These are phyloP conservation scores for Rugosomyces carneus DNA, from an alignment of 1,284 basidiomycete species.

Conservation along the genomic window DNA sequence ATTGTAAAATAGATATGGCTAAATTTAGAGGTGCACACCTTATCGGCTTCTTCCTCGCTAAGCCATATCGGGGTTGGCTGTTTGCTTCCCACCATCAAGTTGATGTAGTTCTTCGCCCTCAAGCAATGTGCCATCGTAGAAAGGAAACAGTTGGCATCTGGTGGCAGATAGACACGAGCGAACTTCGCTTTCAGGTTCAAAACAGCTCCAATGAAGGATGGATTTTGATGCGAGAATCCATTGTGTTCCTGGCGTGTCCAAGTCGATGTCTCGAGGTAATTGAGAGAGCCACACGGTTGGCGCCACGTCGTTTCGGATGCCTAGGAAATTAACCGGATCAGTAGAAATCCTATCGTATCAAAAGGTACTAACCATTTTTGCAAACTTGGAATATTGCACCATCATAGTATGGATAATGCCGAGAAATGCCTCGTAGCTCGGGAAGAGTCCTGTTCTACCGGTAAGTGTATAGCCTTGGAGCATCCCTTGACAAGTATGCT, in stretches of 20 bases:
- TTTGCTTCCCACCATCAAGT: conserved; percentile 84
- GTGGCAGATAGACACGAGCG: conserved; percentile 82
- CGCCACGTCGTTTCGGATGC: conserved; percentile 75
- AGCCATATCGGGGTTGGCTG: conserved; percentile 71
- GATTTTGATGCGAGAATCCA: conserved; percentile 82
- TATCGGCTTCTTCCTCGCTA: conserved; percentile 57
- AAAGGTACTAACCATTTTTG: conserved; percentile 54
- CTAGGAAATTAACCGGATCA: conserved; percentile 20
- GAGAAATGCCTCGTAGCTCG: conserved; percentile 84
- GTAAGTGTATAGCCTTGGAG: conserved; percentile 82
- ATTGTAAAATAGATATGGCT: not conserved
- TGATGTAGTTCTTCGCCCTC: conserved; percentile 78
- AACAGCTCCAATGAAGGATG: conserved; percentile 79
- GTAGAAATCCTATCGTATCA: not conserved
- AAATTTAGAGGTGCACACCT: conserved; percentile 25
- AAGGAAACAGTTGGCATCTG: conserved; percentile 84
- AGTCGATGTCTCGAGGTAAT: conserved; percentile 83
- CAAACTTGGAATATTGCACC: conserved; percentile 82
- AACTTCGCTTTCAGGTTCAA: conserved; percentile 70
- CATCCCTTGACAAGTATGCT: conserved; percentile 87
- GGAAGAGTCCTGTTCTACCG: conserved; percentile 80
- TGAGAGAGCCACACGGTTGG: conserved; percentile 66
- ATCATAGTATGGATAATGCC: conserved; percentile 77
- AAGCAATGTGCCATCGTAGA: conserved; percentile 80
- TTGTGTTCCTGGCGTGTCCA: conserved; percentile 82